A percentile compares a stretch with the other conserved stretches of the same genome.
Conservation (phyloP, 257 asterid genomes). For the Solanum pimpinellifolium region DNA sequence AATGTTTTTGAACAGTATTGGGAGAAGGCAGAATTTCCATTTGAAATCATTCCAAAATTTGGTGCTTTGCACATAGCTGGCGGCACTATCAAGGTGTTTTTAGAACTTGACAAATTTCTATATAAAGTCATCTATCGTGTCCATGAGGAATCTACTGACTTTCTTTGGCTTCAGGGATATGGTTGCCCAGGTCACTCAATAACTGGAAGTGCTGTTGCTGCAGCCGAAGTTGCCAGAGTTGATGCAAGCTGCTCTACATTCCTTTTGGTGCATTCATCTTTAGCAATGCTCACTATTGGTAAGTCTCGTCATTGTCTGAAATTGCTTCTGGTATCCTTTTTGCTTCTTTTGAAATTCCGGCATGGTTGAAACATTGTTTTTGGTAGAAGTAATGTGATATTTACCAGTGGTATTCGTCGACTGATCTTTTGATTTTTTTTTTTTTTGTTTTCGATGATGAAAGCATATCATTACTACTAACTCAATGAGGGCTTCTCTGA, state of each 20-base stretch:
- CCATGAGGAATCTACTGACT: slow-evolving; percentile 3
- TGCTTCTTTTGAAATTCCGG: not conserved
- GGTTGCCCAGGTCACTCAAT: slow-evolving; percentile 84
- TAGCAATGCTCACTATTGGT: slow-evolving; percentile 95
- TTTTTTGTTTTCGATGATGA: not conserved
- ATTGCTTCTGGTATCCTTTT: not conserved
- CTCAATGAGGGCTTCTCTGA: not conserved
- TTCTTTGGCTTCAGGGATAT: slow-evolving; percentile 49
- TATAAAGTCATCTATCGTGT: not conserved
- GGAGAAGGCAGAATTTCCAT: slow-evolving; percentile 98
- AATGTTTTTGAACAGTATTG: slow-evolving; percentile 49
- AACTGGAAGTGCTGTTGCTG: slow-evolving; percentile 71
- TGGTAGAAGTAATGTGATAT: not conserved
- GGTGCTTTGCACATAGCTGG: slow-evolving; percentile 70
- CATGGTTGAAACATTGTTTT: not conserved
- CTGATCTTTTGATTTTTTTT: not conserved
- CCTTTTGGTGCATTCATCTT: slow-evolving; percentile 80
- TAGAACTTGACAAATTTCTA: not conserved
- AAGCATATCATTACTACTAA: not conserved
- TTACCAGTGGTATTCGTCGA: not conserved
- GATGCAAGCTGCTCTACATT: slow-evolving; percentile 94
- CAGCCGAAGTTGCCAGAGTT: slow-evolving; percentile 85
- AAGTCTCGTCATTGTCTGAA: slow-evolving; percentile 6
- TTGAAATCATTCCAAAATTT: slow-evolving; percentile 82
- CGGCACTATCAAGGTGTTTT: slow-evolving; percentile 70